Base-by-base conservation (phyloP, 2,329 filamentous ascomycete genomes). In the Clonostachys chloroleuca region DNA sequence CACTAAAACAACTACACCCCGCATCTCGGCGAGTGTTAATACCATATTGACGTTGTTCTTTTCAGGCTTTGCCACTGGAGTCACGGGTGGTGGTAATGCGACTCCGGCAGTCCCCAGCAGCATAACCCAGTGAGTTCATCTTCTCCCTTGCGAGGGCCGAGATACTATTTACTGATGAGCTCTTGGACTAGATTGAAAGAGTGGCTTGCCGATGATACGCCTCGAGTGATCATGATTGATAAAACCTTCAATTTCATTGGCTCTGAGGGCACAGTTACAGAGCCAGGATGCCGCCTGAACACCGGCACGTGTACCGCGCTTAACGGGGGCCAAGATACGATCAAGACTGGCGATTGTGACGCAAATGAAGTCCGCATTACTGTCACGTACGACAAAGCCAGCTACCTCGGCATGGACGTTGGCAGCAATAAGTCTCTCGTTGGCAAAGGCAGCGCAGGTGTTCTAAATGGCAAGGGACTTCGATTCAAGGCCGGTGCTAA, bases 391-490 rank as follows among this genome's bases (percentile, higher is more conserved):
- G n/a, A 46, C 10, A 30, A 40, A 9, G 44, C 44, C 10, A 18
- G 69, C 51, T 51, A 67, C 3, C 56, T 68, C 24, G 73, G 72
- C 43, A 79, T 83, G 59, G 71, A 62, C 13, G 72, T 83, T 54
- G 64, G 62, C 33, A 78, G 74, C 51, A 76, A 83, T 72, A 83
- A 84, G 70, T 74, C 72, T 18, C 54, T 84, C 47, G 60, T 51
- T 37, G 80, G 80, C 16, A 62, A 70, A 49, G 79, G 78, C 45
- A 63, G 58, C 54, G 66, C 66, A 52, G 79, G 77, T 59, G 59
- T 80, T 34, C 80, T 83, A 59, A 75, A 73, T 58, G 78, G 78
- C 56, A 81, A 80, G 66, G 78, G 78, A 50, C 62, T 81, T 18
- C 72, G 75, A 30, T 69, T 78, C 16, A 64, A 68, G 47, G 66